phyloP scores from a whole-genome alignment of 805 yeast genomes.

The Candida orba region DNA sequence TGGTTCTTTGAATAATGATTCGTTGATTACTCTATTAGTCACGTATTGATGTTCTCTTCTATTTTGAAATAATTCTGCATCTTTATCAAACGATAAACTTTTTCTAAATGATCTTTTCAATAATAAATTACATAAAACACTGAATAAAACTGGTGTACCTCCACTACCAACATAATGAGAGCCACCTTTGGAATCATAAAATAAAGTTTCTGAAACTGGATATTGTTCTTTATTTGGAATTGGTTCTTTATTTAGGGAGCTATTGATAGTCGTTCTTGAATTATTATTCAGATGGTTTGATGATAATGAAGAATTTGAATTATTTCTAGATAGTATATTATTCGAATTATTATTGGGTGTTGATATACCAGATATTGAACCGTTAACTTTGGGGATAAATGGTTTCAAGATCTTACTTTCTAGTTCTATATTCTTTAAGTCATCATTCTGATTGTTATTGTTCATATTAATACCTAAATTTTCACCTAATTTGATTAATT shows the following conservation, averaged over 20 bases:
- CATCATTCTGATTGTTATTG: conserved; percentile 4
- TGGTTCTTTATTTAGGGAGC: too few relatives aligned
- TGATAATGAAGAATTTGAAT: too few relatives aligned
- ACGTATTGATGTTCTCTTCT: conserved; percentile 8
- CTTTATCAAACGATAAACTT: conserved; percentile 30
- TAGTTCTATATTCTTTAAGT: conserved; percentile 11
- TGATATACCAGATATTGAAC: background rate
- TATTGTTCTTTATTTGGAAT: background rate
- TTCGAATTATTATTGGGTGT: background rate
- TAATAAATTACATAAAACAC: conserved; percentile 36
- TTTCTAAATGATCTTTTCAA: conserved; percentile 27
- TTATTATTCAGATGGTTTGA: too few relatives aligned
- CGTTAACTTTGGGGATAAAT: conserved; percentile 11
- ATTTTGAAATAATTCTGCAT: conserved; percentile 18
- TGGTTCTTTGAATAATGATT: conserved; percentile 10
- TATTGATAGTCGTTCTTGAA: too few relatives aligned
- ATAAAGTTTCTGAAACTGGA: conserved; percentile 23
- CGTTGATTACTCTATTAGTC: conserved; percentile 7
- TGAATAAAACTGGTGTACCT: conserved; percentile 38
- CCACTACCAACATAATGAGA: conserved; percentile 41
- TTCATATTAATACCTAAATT: conserved; percentile 18
- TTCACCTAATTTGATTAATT: conserved; percentile 27
- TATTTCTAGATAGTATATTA: background rate
- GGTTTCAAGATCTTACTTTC: conserved; percentile 18
- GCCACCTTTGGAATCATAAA: conserved; percentile 39